Conservation (phyloP, 2,329 filamentous ascomycete genomes). For the Incumbomyces delicatus region DNA sequence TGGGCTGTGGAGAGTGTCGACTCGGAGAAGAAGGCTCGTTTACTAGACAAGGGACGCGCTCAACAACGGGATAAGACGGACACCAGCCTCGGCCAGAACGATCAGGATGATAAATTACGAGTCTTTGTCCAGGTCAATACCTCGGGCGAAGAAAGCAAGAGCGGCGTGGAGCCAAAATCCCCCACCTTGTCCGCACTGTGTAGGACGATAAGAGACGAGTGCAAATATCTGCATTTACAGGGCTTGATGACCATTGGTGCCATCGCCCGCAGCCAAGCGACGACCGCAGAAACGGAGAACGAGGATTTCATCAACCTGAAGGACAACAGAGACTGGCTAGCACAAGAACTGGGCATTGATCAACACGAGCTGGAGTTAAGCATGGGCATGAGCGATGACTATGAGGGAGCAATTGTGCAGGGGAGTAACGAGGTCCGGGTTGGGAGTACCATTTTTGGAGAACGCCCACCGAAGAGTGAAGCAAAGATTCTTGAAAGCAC, state of each 20-base stretch:
- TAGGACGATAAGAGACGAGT: slow-evolving; percentile 57
- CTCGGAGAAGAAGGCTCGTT: slow-evolving; percentile 71
- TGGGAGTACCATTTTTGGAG: slow-evolving; percentile 88
- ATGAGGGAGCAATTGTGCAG: slow-evolving; percentile 72
- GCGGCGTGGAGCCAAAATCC: slow-evolving; percentile 57
- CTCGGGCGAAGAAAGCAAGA: slow-evolving; percentile 76
- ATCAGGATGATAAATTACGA: slow-evolving; percentile 40
- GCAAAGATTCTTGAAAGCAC: slow-evolving; percentile 48
- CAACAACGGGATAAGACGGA: slow-evolving; percentile 36
- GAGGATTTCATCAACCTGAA: slow-evolving; percentile 70
- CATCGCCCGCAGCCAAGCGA: slow-evolving; percentile 71
- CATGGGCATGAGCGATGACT: slow-evolving; percentile 98
- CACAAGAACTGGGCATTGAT: slow-evolving; percentile 47
- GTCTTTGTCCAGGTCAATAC: slow-evolving; percentile 95
- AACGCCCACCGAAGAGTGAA: slow-evolving; percentile 67
- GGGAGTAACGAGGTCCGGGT: slow-evolving; percentile 86
- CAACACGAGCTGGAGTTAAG: slow-evolving; percentile 65
- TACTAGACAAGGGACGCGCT: slow-evolving; percentile 66
- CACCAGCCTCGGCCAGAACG: slow-evolving; percentile 14
- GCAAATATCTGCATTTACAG: slow-evolving; percentile 57
- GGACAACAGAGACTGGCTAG: slow-evolving; percentile 62
- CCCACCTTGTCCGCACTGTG: slow-evolving; percentile 48
- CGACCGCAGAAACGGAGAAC: slow-evolving; percentile 69
- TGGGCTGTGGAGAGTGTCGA: slow-evolving; percentile 91
- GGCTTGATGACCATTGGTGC: slow-evolving; percentile 97